phyloP scores from a whole-genome alignment of 75 land plant genomes.

The Chamaecyparis obtusa region DNA sequence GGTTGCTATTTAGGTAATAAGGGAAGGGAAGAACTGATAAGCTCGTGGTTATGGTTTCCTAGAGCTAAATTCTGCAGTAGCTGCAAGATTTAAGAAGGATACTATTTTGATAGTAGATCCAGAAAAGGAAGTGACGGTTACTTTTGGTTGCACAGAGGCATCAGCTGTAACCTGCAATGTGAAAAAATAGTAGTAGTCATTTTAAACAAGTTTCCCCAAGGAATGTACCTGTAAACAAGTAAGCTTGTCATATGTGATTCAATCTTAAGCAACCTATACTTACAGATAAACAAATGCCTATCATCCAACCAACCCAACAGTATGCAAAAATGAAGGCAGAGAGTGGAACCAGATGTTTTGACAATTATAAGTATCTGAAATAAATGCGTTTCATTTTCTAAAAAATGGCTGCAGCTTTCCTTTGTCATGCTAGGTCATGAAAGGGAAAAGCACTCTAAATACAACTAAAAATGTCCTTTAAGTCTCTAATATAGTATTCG shows the following conservation, averaged over 20 bases:
- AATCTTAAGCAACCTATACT: not conserved
- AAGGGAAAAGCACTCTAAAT: not conserved
- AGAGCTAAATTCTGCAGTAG: constrained; percentile 74
- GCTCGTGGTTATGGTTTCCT: constrained; percentile 90
- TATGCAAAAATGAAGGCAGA: not conserved
- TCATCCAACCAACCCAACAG: not conserved
- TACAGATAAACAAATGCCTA: not conserved
- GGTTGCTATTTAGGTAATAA: constrained; percentile 90
- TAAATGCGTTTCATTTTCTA: not conserved
- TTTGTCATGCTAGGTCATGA: not conserved
- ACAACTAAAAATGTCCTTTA: not conserved
- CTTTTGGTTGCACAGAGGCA: constrained; percentile 98
- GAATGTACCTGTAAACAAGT: not conserved
- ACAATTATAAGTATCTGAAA: not conserved
- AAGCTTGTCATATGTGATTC: not conserved
- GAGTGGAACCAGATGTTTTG: not conserved
- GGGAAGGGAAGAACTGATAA: constrained; percentile 88
- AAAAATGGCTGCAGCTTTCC: not conserved
- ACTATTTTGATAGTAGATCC: constrained; percentile 78
- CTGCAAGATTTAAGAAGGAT: constrained; percentile 76
- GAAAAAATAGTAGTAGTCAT: constrained; percentile 8
- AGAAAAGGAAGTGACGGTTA: constrained; percentile 93
- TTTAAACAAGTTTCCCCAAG: constrained; percentile 11
- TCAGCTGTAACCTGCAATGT: constrained; percentile 87
- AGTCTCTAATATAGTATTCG: not conserved